Conservation (phyloP, 495 filamentous ascomycete genomes). For the Annulohypoxylon moriforme region DNA sequence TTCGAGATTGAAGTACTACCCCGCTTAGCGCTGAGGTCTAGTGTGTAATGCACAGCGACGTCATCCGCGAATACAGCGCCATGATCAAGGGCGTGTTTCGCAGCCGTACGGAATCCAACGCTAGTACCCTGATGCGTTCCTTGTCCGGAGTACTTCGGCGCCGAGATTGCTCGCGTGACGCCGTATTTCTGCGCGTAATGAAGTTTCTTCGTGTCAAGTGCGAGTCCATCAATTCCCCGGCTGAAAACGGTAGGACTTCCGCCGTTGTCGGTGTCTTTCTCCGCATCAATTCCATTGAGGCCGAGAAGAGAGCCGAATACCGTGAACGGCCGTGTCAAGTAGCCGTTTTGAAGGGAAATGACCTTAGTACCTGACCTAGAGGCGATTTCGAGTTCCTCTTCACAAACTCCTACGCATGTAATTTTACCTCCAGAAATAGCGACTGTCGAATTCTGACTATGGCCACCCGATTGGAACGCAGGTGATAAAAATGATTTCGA, state of each 20-base stretch:
- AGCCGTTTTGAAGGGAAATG: conserved; percentile 64
- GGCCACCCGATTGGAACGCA: background rate
- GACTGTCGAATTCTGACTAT: conserved; percentile 48
- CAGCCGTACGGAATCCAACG: conserved; percentile 59
- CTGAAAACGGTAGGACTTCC: conserved; percentile 52
- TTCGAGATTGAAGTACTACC: conserved; percentile 55
- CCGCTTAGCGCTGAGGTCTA: conserved; percentile 49
- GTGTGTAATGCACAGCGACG: conserved; percentile 59
- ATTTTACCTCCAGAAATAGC: conserved; percentile 61
- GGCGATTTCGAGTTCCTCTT: conserved; percentile 48
- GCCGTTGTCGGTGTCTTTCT: conserved; percentile 61
- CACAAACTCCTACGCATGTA: conserved; percentile 61
- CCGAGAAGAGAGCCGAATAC: conserved; percentile 65
- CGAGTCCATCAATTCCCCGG: conserved; percentile 59
- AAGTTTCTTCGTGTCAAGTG: conserved; percentile 59
- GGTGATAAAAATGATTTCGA: conserved; percentile 53
- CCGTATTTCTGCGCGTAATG: conserved; percentile 56
- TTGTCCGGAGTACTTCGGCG: conserved; percentile 50
- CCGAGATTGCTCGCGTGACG: conserved; percentile 60
- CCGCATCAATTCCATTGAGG: conserved; percentile 66
- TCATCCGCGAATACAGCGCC: conserved; percentile 56
- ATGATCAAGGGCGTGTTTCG: conserved; percentile 47
- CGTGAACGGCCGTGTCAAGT: conserved; percentile 66
- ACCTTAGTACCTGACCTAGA: conserved; percentile 43
- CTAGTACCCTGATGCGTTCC: conserved; percentile 58